Base-by-base conservation (phyloP, 2,329 filamentous ascomycete genomes). In the Colletotrichum sp. region DNA sequence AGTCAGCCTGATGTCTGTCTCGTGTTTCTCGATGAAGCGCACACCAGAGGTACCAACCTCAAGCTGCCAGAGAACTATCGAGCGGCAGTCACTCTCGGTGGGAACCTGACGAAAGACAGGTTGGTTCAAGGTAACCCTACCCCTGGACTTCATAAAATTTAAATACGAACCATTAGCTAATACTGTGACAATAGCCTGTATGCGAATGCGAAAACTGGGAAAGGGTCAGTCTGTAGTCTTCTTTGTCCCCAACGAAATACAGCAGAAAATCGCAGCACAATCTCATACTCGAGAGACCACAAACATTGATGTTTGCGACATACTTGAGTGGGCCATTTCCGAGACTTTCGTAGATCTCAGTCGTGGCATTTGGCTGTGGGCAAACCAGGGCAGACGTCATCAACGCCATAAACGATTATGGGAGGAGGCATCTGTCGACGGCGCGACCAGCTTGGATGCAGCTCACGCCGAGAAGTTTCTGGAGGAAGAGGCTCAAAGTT, bases 171-270 rank as follows among this genome's bases (percentile, higher is more conserved):
- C 34, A 36, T 36, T 2, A 36, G 15, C 34, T 79, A 30, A 71
- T 68, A 28, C 8, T 62, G n/a, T 5, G 9, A 34, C 4, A 16
- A 16, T 48, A 91, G 93, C 92, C 0, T 94, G 92, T 74, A 94
- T 94, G 92, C 83, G 94, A n/a, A 92, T 95, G 89, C 83, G 93
- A 13, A 91, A 93, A 74, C 86, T 96, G 0, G 94, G 93, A 0
- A 83, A 90, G 4, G 93, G 93, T 0, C 93, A 96, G 78, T 91
- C 90, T 0, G 88, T 95, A 0, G 84, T 90, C 0, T 94, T 94
- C 66, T 91, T 88, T 70, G 83, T 92, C 1, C 88, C 91, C 0
- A 79, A 85, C 1, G 93, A 95, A 73, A 91, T 95, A 5, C 83
- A 89, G 13, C 82, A 80, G 0, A 90, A 90, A 73, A 92, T 94